These are phyloP conservation scores for Lagerstroemia speciosa DNA, from an alignment of 345 rosid genomes.

Conservation along the genomic window DNA sequence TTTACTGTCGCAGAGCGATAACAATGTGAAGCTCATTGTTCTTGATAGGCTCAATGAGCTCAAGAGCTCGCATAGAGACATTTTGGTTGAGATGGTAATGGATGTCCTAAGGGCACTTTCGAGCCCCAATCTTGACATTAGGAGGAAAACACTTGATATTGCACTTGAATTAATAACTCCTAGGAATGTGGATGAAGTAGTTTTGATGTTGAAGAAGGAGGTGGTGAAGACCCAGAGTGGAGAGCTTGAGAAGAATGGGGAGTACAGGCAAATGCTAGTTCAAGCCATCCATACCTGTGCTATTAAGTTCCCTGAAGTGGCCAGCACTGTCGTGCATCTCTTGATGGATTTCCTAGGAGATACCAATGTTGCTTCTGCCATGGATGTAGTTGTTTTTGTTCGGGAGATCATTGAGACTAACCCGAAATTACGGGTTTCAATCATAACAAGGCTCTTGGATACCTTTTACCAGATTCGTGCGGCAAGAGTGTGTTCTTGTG, in stretches of 20 bases:
- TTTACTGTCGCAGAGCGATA: constrained; percentile 77
- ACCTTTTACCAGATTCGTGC: constrained; percentile 87
- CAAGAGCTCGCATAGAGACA: constrained; percentile 57
- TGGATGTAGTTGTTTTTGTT: constrained; percentile 69
- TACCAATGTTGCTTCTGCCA: constrained; percentile 78
- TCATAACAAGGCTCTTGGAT: constrained; percentile 76
- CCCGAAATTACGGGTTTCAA: constrained; percentile 74
- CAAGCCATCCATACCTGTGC: constrained; percentile 92
- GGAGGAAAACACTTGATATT: constrained; percentile 77
- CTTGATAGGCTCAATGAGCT: constrained; percentile 78
- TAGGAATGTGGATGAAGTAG: constrained; percentile 70
- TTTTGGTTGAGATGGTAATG: constrained; percentile 81
- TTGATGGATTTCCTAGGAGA: constrained; percentile 92
- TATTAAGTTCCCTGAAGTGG: constrained; percentile 86
- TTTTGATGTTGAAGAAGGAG: constrained; percentile 73
- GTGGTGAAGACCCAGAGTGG: constrained; percentile 85
- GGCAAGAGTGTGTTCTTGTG: constrained; percentile 76
- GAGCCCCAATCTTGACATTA: constrained; percentile 77
- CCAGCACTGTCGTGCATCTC: constrained; percentile 86
- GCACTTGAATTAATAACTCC: constrained; percentile 76
- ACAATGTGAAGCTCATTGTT: constrained; percentile 81
- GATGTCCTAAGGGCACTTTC: constrained; percentile 92
- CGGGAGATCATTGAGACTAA: constrained; percentile 84
- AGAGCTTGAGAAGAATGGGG: constrained; percentile 87
- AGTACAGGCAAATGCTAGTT: constrained; percentile 86